phyloP scores from a whole-genome alignment of 73 alveolate genomes.

The Paramecium primaurelia region DNA sequence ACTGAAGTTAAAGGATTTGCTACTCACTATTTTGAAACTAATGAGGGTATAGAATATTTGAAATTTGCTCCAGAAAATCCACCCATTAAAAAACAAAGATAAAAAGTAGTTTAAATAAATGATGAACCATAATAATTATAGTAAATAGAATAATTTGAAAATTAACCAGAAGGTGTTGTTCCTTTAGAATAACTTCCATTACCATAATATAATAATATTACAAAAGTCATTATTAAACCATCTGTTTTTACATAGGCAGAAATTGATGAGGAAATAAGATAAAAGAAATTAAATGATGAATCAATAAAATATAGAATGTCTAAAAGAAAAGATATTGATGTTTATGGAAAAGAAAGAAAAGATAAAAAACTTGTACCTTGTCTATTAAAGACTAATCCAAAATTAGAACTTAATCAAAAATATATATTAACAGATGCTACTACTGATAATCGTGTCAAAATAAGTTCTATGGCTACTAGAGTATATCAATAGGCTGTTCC shows the following conservation, averaged over 20 bases:
- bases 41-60: conserved; percentile 24
- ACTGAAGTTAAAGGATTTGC: conserved; percentile 42
- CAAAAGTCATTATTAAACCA: conserved; percentile 47
- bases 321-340: conserved; percentile 79
- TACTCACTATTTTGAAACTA: conserved; percentile 38
- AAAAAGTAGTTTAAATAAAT: neutral
- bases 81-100: conserved; percentile 10
- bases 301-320: conserved; percentile 41
- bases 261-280: conserved; percentile 61
- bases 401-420: conserved; percentile 90
- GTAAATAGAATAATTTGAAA: neutral
- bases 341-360: conserved; percentile 76
- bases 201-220: neutral
- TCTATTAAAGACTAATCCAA: conserved; percentile 71
- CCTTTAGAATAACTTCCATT: conserved; percentile 12
- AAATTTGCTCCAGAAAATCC: conserved; percentile 45
- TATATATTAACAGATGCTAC: conserved; percentile 92
- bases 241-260: conserved; percentile 51
- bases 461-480: conserved; percentile 91
- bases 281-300: conserved; percentile 55
- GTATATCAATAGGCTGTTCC: conserved; percentile 92
- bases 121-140: neutral
- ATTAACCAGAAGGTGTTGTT: neutral
- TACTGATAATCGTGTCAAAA: conserved; percentile 94
- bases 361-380: conserved; percentile 67